phyloP scores from a whole-genome alignment of 257 asterid species.

The Ballota nigra region DNA sequence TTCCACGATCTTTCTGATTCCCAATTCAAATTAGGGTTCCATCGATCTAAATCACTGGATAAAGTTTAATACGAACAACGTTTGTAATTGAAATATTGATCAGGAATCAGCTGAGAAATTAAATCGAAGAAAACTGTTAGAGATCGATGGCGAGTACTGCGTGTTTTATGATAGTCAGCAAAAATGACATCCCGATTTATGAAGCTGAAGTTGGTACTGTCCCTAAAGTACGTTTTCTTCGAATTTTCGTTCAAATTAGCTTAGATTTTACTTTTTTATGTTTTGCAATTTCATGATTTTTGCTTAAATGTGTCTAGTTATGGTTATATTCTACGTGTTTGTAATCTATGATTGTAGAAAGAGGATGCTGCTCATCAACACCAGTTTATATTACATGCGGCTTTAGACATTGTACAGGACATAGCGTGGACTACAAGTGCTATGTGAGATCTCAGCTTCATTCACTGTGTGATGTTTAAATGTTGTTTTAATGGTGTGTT shows the following conservation, averaged over 20 bases:
- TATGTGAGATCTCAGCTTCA: slow-evolving; percentile 54
- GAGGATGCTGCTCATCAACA: slow-evolving; percentile 98
- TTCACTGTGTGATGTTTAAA: neutral
- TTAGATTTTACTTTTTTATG: neutral
- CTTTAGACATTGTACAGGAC: slow-evolving; percentile 93
- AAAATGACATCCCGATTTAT: slow-evolving; percentile 89
- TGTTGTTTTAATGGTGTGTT: neutral
- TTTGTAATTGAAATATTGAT: neutral
- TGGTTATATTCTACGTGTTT: neutral
- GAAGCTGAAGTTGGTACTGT: slow-evolving; percentile 99
- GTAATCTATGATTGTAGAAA: slow-evolving; percentile 44
- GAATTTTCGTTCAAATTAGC: neutral
- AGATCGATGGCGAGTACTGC: slow-evolving; percentile 83
- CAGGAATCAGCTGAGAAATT: slow-evolving; percentile 6
- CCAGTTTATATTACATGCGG: slow-evolving; percentile 94
- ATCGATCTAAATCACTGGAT: slow-evolving; percentile 1
- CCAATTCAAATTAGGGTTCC: slow-evolving; percentile 16
- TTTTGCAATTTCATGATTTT: neutral
- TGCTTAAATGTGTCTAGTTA: neutral
- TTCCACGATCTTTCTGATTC: neutral
- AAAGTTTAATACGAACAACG: neutral
- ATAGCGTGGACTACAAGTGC: slow-evolving; percentile 98
- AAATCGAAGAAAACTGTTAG: neutral
- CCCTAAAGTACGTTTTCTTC: slow-evolving; percentile 56
- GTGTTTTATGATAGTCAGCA: slow-evolving; percentile 92